Evolutionary conservation across 805 yeast genomes (phyloP), one percentile per base, ranked within the genome.

Genomic region (Candida endomychidarum): DNA sequence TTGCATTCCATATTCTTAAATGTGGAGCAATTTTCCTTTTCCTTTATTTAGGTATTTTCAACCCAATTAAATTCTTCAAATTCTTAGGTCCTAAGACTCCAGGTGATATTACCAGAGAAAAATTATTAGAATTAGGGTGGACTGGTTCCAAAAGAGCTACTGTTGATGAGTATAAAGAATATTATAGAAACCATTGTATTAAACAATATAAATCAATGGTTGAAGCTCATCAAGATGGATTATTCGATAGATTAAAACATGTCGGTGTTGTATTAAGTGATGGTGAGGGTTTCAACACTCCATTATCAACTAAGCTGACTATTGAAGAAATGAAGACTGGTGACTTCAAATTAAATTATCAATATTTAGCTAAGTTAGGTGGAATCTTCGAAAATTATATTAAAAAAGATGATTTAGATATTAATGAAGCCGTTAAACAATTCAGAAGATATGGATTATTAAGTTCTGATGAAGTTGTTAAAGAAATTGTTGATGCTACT

Each of bases 201-300:
- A 75, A 80, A 49, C 71, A 77, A 52, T 77, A 70, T 50, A 96
- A 96, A 43, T 86, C 88, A 17, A 70, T 86, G 52, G 76, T 88
- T 37, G 75, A 77, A 53, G 96, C 96, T 8, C 83, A 79, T 58
- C 78, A 78, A 56, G 67, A 75, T 19, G 96, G 96, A 15, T 57
- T 81, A 36, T 79, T 90, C 50, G 75, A 73, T 22, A 67, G 60
- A 34, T 70, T 88, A 49, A 65, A 60, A 46, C 70, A 71, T 47
- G 75, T 82, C 44, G 93, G 93, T 23, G 65, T 81, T 18, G 59
- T 60, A 10, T 75, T 91, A 47, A 75, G 75, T n/a, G 63, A 65
- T 8, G 96, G 91, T 40, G 98, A 91, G 68, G 98, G 98, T 20
- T 91, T 71, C 63, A 74, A 76, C 52, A 79, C 86, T 16, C 84